Base-by-base conservation (phyloP, 2,329 filamentous ascomycete genomes). In the Cytospora piceicola region DNA sequence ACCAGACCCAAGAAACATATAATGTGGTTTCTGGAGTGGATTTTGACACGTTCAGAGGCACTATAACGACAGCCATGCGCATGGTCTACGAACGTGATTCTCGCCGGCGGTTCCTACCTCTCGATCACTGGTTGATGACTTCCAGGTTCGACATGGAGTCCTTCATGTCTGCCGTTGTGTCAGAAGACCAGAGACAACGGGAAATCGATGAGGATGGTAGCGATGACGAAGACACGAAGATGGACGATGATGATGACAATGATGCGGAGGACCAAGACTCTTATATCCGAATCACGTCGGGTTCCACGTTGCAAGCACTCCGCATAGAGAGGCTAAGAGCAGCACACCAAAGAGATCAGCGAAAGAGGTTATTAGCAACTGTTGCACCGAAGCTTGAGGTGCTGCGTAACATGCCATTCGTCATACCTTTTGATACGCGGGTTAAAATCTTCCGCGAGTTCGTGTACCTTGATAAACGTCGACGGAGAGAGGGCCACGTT, bases 1-100 rank as follows among this genome's bases (percentile, higher is more conserved):
- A 67, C n/a, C 58, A 75, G 72, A 52, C 69, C 0, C 55, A 64
- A 6, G 63, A 53, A 27, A 72, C 73, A 0, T 80, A 79, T 65
- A 74, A 74, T 15, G 76, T 80, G 15, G 78, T 93, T 17, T 83
- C 88, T 15, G 91, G 90, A 0, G 86, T 96, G 69, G 92, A 90
- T 34, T 83, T 95, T 36, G 85, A 90, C 46, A 92, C 92, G 68
- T 87, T 97, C 65, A 91, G 92, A 72, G 87, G 85, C n/a, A 82
- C 94, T 3, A 87, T 93, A 8, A 96, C 93, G 2, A 89, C 88
- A 3, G 84, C 96, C 0, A 82, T 97, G 73, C 89, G 90, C 64
- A 94, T 96, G 84, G 81, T 97, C 11, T 97, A 98, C 74, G 94
- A 97, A 77, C 85, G 94, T 75, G 94, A 98, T 76, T 99, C 95